These are phyloP conservation scores for Euphrasia arctica DNA, from an alignment of 305 asterid genomes.

Conservation along the genomic window DNA sequence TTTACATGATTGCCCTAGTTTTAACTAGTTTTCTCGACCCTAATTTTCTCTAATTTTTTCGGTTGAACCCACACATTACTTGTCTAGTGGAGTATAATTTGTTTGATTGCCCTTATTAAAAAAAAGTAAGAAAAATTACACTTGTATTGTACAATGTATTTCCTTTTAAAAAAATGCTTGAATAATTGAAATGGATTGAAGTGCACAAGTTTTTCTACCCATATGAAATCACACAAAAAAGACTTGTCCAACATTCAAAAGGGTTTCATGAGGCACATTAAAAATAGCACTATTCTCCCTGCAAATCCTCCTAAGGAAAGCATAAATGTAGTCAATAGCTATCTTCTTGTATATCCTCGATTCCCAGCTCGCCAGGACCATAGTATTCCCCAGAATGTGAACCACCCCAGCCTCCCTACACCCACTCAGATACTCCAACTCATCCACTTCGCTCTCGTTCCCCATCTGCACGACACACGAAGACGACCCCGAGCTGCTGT, in stretches of 20 bases:
- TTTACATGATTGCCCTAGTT: no score
- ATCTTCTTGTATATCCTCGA: slow-evolving; percentile 70
- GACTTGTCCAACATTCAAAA: slow-evolving; percentile 89
- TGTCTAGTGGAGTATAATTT: no score
- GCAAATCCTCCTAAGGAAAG: slow-evolving; percentile 95
- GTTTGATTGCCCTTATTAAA: no score
- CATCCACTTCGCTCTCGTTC: slow-evolving; percentile 64
- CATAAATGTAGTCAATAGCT: slow-evolving; percentile 84
- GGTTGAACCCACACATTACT: no score
- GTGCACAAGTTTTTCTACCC: no score
- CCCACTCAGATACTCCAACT: slow-evolving; percentile 66
- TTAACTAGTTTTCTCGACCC: no score
- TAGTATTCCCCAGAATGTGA: slow-evolving; percentile 89
- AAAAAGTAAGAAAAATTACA: no score
- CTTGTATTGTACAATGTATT: no score
- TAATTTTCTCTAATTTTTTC: no score
- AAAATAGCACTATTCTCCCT: slow-evolving; percentile 96
- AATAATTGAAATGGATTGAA: no score
- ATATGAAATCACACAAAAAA: slow-evolving; percentile 53
- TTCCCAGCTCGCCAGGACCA: slow-evolving; percentile 76
- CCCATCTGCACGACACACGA: slow-evolving; percentile 63
- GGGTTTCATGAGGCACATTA: slow-evolving; percentile 94
- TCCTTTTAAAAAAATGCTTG: no score
- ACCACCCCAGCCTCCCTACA: slow-evolving; percentile 96
- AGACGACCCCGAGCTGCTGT: slow-evolving; percentile 62